Conservation (phyloP, 2,329 filamentous ascomycete genomes). For the Exophiala phaeomuriformis region DNA sequence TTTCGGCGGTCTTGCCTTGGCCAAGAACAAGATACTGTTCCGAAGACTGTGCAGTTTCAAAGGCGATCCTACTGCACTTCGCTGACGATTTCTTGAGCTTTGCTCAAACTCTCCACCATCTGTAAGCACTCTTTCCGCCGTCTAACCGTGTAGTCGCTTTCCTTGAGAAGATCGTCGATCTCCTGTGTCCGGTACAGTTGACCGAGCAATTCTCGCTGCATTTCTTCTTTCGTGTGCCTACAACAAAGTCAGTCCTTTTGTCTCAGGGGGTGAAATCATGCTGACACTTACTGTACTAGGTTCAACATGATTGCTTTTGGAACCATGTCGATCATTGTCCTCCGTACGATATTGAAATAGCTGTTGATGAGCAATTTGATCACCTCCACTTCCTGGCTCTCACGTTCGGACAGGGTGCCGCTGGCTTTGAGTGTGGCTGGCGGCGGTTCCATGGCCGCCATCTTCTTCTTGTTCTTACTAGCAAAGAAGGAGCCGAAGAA, state of each 20-base stretch:
- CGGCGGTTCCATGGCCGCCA: slow-evolving; percentile 97
- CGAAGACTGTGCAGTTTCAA: neutral
- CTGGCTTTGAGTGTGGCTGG: slow-evolving; percentile 90
- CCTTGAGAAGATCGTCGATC: slow-evolving; percentile 89
- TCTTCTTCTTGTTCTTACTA: slow-evolving; percentile 99
- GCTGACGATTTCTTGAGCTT: slow-evolving; percentile 93
- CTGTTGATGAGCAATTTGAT: slow-evolving; percentile 96
- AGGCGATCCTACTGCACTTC: slow-evolving; percentile 49
- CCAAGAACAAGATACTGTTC: neutral
- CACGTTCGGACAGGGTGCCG: slow-evolving; percentile 85
- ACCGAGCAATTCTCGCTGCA: slow-evolving; percentile 93
- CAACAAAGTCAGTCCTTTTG: slow-evolving; percentile 16
- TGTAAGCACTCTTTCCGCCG: slow-evolving; percentile 97
- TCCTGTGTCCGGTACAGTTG: slow-evolving; percentile 93
- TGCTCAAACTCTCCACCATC: slow-evolving; percentile 90
- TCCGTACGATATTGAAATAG: slow-evolving; percentile 96
- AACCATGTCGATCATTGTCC: slow-evolving; percentile 99
- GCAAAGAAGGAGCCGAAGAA: slow-evolving; percentile 99
- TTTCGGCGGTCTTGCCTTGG: neutral
- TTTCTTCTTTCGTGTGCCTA: slow-evolving; percentile 93
- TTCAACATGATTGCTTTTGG: slow-evolving; percentile 98
- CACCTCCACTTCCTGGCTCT: slow-evolving; percentile 92
- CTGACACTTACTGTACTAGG: slow-evolving; percentile 72
- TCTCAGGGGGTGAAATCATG: neutral
- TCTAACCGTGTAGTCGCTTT: slow-evolving; percentile 93